Base-by-base conservation (phyloP, 208 protist species). In the Leishmania guyanensis region DNA sequence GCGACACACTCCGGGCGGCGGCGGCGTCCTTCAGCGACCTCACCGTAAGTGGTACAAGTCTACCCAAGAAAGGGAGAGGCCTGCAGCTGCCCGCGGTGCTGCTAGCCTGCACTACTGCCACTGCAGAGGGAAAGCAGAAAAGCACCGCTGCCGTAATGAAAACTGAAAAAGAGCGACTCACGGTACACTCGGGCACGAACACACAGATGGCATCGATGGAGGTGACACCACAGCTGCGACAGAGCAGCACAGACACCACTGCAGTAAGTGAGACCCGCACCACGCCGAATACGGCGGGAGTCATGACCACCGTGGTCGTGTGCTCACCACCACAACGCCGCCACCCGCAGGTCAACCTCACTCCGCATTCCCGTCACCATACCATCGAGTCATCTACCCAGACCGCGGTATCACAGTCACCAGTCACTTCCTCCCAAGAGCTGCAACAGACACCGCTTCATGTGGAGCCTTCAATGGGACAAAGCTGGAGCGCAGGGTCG, bases 31-130 rank as follows among this genome's bases (percentile, higher is more conserved):
- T 17, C 43, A 80, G 43, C 51, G 58, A 16, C 68, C 58, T 72
- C 51, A 64, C 20, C 36, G 29, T 75, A 16, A 46, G 60, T 29
- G 60, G n/a, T n/a, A 17, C 16, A 36, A 71, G 65, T 29, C 48
- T 70, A 12, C 9, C 22, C 5, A 81, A 65, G 73, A 82, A 71
- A 65, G n/a, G 53, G 1, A 10, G 51, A 3, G 73, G 77, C 9
- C 64, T 82, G 53, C 80, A 71, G 74, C 66, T 82, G 64, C 78
- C 77, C 8, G 53, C 43, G 22, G 77, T 86, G 77, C 78, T 82
- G 58, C n/a, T 48, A 17, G 70, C 71, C 5, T 33, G 43, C 71
- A 66, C 56, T 48, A 62, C 20, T 14, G 76, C n/a, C 6, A n/a
- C 64, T 20, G 20, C 46, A 70, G 76, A 71, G 43, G 33, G n/a